These are phyloP conservation scores for Colletotrichum falcatum DNA, from an alignment of 2,329 filamentous ascomycete species.

Conservation along the genomic window DNA sequence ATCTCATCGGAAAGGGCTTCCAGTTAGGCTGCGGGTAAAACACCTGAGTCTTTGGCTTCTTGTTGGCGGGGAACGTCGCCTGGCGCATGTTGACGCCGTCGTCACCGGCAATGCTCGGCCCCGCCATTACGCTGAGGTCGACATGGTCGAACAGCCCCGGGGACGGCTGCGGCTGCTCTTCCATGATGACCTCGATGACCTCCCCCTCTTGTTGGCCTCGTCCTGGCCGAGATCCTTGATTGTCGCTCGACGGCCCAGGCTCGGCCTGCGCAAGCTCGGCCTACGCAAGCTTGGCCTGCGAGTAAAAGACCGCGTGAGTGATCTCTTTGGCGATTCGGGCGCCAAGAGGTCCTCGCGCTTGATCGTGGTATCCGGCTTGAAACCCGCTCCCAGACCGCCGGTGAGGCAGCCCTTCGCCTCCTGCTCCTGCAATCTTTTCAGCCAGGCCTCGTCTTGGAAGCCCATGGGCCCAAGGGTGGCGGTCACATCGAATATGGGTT, in stretches of 20 bases:
- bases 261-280: constrained; percentile 42
- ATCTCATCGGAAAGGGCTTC: constrained; percentile 75
- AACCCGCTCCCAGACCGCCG: constrained; percentile 68
- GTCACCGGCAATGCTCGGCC: constrained; percentile 49
- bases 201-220: constrained; percentile 71
- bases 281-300: constrained; percentile 45
- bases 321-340: constrained; percentile 49
- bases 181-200: constrained; percentile 69
- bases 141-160: constrained; percentile 50
- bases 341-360: constrained; percentile 64
- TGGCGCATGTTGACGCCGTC: constrained; percentile 50
- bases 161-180: constrained; percentile 44
- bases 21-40: constrained; percentile 75
- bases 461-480: constrained; percentile 60
- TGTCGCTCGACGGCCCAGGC: constrained; percentile 52
- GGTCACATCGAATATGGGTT: constrained; percentile 58
- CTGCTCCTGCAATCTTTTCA: constrained; percentile 60
- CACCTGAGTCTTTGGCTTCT: constrained; percentile 57
- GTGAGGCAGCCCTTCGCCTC: constrained; percentile 68
- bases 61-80: constrained; percentile 52
- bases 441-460: constrained; percentile 57
- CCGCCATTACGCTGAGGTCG: constrained; percentile 65
- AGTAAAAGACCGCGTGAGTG: constrained; percentile 57
- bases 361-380: constrained; percentile 60
- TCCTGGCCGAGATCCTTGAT: constrained; percentile 65